Evolutionary conservation across 2,329 filamentous ascomycete genomes (phyloP).

Genomic region (Clonostachys rosea): DNA sequence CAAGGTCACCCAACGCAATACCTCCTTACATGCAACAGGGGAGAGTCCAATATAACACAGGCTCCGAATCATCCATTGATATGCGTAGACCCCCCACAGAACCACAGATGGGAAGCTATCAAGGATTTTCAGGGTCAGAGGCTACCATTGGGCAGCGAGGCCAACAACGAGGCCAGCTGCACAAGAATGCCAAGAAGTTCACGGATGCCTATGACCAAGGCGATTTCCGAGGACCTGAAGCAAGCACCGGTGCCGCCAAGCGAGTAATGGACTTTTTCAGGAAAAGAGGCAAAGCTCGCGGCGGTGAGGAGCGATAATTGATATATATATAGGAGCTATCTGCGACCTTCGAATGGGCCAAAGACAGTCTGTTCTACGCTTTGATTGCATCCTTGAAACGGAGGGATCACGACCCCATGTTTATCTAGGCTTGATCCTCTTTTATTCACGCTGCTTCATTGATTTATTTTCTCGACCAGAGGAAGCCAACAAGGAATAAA

Average conservation of each 20-base stretch:
- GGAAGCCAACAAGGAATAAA: no score
- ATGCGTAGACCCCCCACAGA: slow-evolving; percentile 33
- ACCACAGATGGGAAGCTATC: slow-evolving; percentile 34
- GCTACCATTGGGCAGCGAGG: slow-evolving; percentile 23
- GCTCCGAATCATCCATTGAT: slow-evolving; percentile 51
- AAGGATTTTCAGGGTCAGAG: slow-evolving; percentile 33
- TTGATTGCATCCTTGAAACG: no score
- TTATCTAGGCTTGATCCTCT: no score
- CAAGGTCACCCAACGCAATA: slow-evolving; percentile 32
- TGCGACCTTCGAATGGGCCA: no score
- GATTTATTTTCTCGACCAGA: no score
- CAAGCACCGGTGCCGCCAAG: slow-evolving; percentile 81
- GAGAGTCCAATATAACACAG: slow-evolving; percentile 40
- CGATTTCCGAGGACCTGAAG: slow-evolving; percentile 62
- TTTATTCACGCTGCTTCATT: no score
- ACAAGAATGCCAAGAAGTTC: slow-evolving; percentile 86
- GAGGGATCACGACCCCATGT: no score
- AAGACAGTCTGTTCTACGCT: no score
- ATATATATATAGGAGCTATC: background rate
- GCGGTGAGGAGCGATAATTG: slow-evolving; percentile 46
- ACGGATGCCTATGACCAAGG: slow-evolving; percentile 83
- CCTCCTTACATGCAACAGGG: slow-evolving; percentile 37
- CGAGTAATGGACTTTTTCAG: slow-evolving; percentile 99
- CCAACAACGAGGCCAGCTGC: slow-evolving; percentile 51
- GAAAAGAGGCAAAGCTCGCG: slow-evolving; percentile 72